Evolutionary conservation across 2,329 filamentous ascomycete genomes (phyloP), one percentile per base, ranked within the genome.

Genomic region (Rosellinia necatrix): DNA sequence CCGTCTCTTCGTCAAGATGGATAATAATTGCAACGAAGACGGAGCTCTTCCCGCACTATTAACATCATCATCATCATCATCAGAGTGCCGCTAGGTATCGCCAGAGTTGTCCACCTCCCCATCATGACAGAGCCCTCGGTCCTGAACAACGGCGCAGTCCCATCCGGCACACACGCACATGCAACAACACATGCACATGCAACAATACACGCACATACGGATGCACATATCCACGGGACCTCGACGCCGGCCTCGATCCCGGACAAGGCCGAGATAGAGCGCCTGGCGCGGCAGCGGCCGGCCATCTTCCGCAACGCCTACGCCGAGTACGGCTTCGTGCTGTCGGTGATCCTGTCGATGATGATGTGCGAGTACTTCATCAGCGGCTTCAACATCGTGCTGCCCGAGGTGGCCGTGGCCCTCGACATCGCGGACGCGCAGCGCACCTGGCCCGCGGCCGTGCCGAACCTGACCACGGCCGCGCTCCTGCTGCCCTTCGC

Each of bases 311-410:
- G 70, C 4, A 78, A 76, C 2, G 66, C 74, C 24, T 78, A 76
- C 69, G 70, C 79, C 3, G 85, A 88, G 64, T 60, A 80, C n/a
- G 78, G 78, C 3, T 88, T 87, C 66, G 79, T 83, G 63, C 81
- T 85, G 62, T 80, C 82, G 0, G 76, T 86, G 27, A 70, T 84
- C 8, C 77, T 82, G 66, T 84, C 81, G 17, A 81, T 85, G 71
- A 79, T 85, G 51, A 75, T 86, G 54, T 66, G 84, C 78, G 89
- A 92, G 74, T 92, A 87, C 72, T 89, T 88, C 68, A 82, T 93
- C 47, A 89, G 86, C 42, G 91, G 91, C 27, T 94, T 92, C 70
- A 82, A 81, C 56, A 87, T 88, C 63, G 82, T 93, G 22, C 72
- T 92, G 0, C 90, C 90, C 1, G 83, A 83, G 0, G 71, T 94